Percentiles rank a stretch among this genome's conserved stretches.
These are phyloP conservation scores for Pythium oligandrum DNA, from an alignment of 352 stramenopile species.

Conservation along the genomic window DNA sequence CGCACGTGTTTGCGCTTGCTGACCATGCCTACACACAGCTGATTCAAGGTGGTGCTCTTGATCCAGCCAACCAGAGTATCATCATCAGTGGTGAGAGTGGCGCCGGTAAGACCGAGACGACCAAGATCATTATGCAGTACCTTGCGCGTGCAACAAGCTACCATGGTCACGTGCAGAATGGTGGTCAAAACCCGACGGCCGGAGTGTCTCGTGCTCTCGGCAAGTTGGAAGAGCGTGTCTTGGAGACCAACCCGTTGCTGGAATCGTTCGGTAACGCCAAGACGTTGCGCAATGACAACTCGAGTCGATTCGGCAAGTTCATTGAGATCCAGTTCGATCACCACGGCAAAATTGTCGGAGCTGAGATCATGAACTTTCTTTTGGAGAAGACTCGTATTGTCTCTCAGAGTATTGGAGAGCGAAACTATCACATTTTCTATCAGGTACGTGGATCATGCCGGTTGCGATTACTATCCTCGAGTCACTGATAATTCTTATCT, in stretches of 20 bases:
- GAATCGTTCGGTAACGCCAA: slow-evolving; percentile 91
- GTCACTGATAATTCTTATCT: not conserved
- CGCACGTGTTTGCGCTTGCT: slow-evolving; percentile 89
- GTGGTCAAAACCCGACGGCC: slow-evolving; percentile 57
- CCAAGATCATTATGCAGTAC: slow-evolving; percentile 92
- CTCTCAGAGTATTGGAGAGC: slow-evolving; percentile 86
- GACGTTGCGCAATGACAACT: slow-evolving; percentile 97
- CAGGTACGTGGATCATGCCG: slow-evolving; percentile 45
- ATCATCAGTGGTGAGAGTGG: slow-evolving; percentile 92
- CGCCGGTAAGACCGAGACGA: slow-evolving; percentile 89
- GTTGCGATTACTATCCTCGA: slow-evolving; percentile 5
- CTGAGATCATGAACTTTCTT: slow-evolving; percentile 89
- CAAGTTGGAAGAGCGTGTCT: slow-evolving; percentile 81
- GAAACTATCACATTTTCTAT: slow-evolving; percentile 98
- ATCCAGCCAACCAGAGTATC: slow-evolving; percentile 88
- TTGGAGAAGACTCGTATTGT: slow-evolving; percentile 90
- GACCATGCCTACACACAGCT: slow-evolving; percentile 88
- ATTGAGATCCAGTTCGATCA: slow-evolving; percentile 96
- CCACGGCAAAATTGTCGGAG: slow-evolving; percentile 87
- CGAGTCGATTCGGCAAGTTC: slow-evolving; percentile 96
- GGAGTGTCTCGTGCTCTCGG: slow-evolving; percentile 87
- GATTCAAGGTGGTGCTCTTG: slow-evolving; percentile 73
- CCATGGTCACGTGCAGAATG: slow-evolving; percentile 45
- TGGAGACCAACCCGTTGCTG: slow-evolving; percentile 86
- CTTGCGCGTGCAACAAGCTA: slow-evolving; percentile 76